Conservation (phyloP, 495 filamentous ascomycete genomes). For the Talaromyces nanjingensis region DNA sequence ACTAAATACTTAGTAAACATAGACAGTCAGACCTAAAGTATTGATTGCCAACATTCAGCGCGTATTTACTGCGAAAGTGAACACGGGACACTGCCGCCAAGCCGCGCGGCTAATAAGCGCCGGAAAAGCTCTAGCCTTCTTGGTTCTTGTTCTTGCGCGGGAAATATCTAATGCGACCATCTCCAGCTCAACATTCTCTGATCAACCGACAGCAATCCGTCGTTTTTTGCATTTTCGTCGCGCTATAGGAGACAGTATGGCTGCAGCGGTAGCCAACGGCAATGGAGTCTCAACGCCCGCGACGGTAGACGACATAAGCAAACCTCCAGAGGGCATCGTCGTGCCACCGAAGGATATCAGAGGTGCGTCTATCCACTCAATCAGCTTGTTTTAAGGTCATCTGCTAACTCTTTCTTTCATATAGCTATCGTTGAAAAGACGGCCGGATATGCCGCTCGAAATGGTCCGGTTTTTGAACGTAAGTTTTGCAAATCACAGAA, state of each 20-base stretch:
- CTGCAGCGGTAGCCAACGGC: slow-evolving; percentile 53
- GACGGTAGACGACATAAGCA: slow-evolving; percentile 50
- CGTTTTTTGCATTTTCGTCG: background rate
- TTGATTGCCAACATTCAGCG: too few relatives aligned
- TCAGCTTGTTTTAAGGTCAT: background rate
- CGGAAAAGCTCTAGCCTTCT: background rate
- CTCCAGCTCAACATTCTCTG: background rate
- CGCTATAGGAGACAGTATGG: slow-evolving; percentile 24
- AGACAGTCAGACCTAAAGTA: background rate
- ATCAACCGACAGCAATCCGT: background rate
- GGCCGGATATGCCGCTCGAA: slow-evolving; percentile 82
- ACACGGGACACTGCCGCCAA: background rate
- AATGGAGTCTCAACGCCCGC: slow-evolving; percentile 39
- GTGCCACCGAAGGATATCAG: slow-evolving; percentile 78
- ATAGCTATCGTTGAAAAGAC: slow-evolving; percentile 83
- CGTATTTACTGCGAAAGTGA: background rate
- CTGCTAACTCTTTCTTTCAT: slow-evolving; percentile 22
- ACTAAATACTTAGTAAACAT: background rate
- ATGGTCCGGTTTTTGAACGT: slow-evolving; percentile 79
- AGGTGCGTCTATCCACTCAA: slow-evolving; percentile 32
- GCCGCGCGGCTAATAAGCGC: slow-evolving; percentile 5
- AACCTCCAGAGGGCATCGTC: slow-evolving; percentile 75
- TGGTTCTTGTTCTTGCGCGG: background rate
- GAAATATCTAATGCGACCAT: slow-evolving; percentile 4
- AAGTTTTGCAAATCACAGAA: slow-evolving; percentile 14